Percentiles rank a stretch among this genome's conserved stretches.
Evolutionary conservation across 805 yeast genomes (phyloP).

Genomic region (Hagleromyces aurorensis): DNA sequence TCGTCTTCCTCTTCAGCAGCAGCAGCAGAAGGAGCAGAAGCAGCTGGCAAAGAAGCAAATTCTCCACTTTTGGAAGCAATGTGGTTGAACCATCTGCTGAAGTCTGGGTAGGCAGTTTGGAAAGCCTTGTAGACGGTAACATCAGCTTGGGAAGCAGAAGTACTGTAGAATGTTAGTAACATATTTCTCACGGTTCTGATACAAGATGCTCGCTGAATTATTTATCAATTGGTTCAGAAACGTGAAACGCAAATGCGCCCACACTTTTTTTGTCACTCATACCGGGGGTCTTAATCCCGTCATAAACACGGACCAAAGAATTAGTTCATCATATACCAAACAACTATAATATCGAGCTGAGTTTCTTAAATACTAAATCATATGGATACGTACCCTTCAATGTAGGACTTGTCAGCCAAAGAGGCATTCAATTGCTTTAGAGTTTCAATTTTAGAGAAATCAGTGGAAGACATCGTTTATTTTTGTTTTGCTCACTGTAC

Average conservation of each 20-base stretch:
- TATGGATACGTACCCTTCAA: conserved; percentile 75
- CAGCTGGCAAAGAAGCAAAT: conserved; percentile 77
- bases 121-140: conserved; percentile 90
- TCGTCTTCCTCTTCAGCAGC: conserved; percentile 59
- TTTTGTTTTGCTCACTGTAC: conserved; percentile 1
- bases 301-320: conserved; percentile 92
- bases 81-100: conserved; percentile 98
- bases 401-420: conserved; percentile 89
- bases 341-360: not conserved
- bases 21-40: conserved; percentile 44
- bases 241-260: conserved; percentile 32
- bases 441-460: conserved; percentile 73
- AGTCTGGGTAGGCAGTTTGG: conserved; percentile 86
- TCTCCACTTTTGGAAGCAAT: conserved; percentile 87
- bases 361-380: not conserved
- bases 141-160: conserved; percentile 92
- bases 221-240: no score
- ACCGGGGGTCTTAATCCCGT: conserved; percentile 95
- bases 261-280: conserved; percentile 67
- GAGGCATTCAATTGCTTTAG: conserved; percentile 68
- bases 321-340: conserved; percentile 51
- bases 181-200: no score
- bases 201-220: no score
- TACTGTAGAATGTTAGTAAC: conserved; percentile 43
- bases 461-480: conserved; percentile 61